Percentiles rank a stretch among this genome's conserved stretches.
Conservation (phyloP, 192 early-diverging fungal species). For the Paraglomus brasilianum region DNA sequence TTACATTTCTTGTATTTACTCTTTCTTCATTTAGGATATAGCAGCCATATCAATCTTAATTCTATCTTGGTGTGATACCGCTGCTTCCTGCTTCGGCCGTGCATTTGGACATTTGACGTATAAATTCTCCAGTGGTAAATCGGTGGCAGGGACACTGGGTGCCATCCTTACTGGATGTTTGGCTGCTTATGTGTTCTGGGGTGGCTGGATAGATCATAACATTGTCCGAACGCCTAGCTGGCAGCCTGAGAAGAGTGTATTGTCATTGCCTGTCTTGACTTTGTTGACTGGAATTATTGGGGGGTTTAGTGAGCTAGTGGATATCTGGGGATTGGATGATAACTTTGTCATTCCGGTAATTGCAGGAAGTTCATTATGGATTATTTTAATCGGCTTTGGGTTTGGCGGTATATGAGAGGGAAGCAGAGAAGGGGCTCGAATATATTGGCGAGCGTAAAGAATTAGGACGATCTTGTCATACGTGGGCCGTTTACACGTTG, state of each 20-base stretch:
- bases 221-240: slow-evolving; percentile 14
- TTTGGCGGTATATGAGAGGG: slow-evolving; percentile 11
- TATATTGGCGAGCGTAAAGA: too few species aligned
- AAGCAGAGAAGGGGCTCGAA: too few species aligned
- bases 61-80: slow-evolving; percentile 49
- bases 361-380: slow-evolving; percentile 41
- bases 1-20: background rate
- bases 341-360: slow-evolving; percentile 48
- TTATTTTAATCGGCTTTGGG: slow-evolving; percentile 30
- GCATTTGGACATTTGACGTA: slow-evolving; percentile 44
- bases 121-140: slow-evolving; percentile 39
- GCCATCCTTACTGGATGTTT: slow-evolving; percentile 36
- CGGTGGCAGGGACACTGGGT: slow-evolving; percentile 46
- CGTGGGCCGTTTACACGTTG: too few species aligned
- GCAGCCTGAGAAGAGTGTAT: slow-evolving; percentile 5
- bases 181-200: slow-evolving; percentile 39
- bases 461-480: too few species aligned
- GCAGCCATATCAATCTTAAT: slow-evolving; percentile 46
- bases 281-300: slow-evolving; percentile 44
- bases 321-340: slow-evolving; percentile 42
- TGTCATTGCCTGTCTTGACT: slow-evolving; percentile 24
- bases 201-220: background rate
- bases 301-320: slow-evolving; percentile 42
- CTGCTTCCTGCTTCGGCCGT: slow-evolving; percentile 43
- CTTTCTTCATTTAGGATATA: slow-evolving; percentile 35